Evolutionary conservation across 345 rosid genomes (phyloP).

Genomic region (Euphorbia pulcherrima): DNA sequence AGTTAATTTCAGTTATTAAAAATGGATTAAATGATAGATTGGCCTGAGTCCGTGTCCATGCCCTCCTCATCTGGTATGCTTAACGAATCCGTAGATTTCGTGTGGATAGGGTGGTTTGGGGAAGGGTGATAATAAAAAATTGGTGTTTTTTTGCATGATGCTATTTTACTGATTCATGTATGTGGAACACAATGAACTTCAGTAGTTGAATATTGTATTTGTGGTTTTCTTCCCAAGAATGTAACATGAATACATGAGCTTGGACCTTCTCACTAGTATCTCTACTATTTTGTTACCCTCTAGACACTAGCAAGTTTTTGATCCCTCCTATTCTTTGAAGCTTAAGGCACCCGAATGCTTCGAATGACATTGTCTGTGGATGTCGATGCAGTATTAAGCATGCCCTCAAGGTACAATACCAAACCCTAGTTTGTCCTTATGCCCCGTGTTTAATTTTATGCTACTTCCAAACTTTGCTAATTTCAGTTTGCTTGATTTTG

Average conservation of each 20-base stretch:
- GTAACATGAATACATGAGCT: neutral
- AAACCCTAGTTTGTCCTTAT: conserved; percentile 33
- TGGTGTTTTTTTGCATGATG: neutral
- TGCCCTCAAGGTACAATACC: conserved; percentile 64
- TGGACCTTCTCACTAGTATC: neutral
- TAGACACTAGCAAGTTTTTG: neutral
- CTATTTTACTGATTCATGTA: neutral
- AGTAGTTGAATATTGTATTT: neutral
- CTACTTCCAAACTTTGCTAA: too few relatives aligned
- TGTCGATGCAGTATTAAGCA: conserved; percentile 71
- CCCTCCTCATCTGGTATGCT: neutral
- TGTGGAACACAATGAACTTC: neutral
- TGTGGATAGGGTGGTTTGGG: neutral
- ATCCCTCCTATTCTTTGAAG: conserved; percentile 9
- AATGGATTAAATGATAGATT: too few relatives aligned
- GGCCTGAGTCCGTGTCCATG: neutral
- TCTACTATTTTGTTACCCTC: neutral
- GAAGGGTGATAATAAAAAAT: neutral
- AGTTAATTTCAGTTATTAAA: too few relatives aligned
- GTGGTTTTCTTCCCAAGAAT: neutral
- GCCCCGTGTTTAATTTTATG: neutral
- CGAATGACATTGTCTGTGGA: conserved; percentile 53
- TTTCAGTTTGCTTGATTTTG: conserved; percentile 1
- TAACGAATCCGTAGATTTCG: neutral
- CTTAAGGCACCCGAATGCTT: conserved; percentile 25